Conservation (phyloP, 2,329 filamentous ascomycete genomes). For the Botrytis cinerea region DNA sequence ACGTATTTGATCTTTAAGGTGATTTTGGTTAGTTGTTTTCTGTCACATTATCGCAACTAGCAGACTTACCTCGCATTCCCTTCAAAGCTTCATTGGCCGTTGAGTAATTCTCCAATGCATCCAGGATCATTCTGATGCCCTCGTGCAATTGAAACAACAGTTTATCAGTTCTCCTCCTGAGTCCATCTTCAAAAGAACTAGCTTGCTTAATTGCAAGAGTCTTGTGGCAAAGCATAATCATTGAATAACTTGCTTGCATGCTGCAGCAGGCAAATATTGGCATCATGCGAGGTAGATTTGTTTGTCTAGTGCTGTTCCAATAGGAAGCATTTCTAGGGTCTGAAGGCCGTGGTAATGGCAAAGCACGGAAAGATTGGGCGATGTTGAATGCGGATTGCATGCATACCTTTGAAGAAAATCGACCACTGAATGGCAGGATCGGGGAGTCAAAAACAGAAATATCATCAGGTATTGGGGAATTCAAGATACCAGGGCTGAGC, state of each 20-base stretch:
- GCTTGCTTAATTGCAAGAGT: conserved; percentile 28
- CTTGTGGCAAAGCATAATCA: conserved; percentile 41
- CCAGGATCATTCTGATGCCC: conserved; percentile 31
- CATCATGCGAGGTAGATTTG: conserved; percentile 37
- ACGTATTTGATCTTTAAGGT: conserved; percentile 12
- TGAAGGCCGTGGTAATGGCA: conserved; percentile 47
- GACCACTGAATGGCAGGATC: conserved; percentile 48
- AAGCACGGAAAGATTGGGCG: conserved; percentile 47
- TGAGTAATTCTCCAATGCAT: conserved; percentile 36
- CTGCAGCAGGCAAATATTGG: conserved; percentile 43
- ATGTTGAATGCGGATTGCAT: conserved; percentile 52
- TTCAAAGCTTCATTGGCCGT: conserved; percentile 36
- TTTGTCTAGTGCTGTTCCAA: background rate
- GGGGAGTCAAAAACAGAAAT: conserved; percentile 24
- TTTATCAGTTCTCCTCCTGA: conserved; percentile 24
- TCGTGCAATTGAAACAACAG: conserved; percentile 32
- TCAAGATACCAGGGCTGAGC: conserved; percentile 8
- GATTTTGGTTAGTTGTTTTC: background rate
- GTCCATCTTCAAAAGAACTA: background rate
- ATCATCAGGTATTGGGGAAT: conserved; percentile 11
- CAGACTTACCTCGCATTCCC: conserved; percentile 35
- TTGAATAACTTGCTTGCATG: conserved; percentile 42
- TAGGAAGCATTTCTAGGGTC: background rate
- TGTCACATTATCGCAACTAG: background rate
- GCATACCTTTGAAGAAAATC: conserved; percentile 52